Evolutionary conservation across 768 basidiomycete genomes (phyloP), one percentile per base, ranked within the genome.

Genomic region (Pleurotus tuber-regium): DNA sequence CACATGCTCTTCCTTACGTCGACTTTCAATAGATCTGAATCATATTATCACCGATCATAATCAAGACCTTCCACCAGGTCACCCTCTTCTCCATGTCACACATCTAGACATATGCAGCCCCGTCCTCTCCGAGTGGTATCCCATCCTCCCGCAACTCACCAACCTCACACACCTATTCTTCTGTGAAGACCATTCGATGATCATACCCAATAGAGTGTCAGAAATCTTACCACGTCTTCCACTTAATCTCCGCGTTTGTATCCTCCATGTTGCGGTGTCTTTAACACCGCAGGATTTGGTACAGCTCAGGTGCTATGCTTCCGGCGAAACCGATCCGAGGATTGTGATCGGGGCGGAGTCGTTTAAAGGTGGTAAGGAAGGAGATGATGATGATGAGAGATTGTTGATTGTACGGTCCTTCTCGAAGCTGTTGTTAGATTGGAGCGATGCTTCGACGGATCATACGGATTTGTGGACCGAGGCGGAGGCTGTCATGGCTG

Each of bases 81-180:
- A 46, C 26, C 43, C 43, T 46, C 43, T 46, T 5, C 14, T 16
- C n/a, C 43, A 26, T n/a, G 43, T 46, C 24, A 30, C 24, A 18
- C 43, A 30, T 30, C 26, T 46, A 26, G 43, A 46, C 26, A 8
- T 46, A 12, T 46, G 43, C 43, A 46, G 43, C 28, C 43, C 43
- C 24, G 26, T 26, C 43, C 11, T 46, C 11, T n/a, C 16, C 12
- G 28, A 46, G 25, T 29, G 24, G 28, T 30, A 16, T 19, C 24
- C n/a, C 43, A 11, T 46, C 26, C 21, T 46, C 2, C 29, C 43
- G 23, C 25, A 46, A 46, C 43, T 46, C 25, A 24, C 43, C 43
- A 26, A 29, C 9, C 43, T 46, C 9, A 46, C 43, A 4, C 43
- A 46, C 28, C 43, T 46, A n/a, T 46, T 46, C 16, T 46, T 46